Conservation (phyloP, 768 basidiomycete genomes). For the Mrakia blollopis region DNA sequence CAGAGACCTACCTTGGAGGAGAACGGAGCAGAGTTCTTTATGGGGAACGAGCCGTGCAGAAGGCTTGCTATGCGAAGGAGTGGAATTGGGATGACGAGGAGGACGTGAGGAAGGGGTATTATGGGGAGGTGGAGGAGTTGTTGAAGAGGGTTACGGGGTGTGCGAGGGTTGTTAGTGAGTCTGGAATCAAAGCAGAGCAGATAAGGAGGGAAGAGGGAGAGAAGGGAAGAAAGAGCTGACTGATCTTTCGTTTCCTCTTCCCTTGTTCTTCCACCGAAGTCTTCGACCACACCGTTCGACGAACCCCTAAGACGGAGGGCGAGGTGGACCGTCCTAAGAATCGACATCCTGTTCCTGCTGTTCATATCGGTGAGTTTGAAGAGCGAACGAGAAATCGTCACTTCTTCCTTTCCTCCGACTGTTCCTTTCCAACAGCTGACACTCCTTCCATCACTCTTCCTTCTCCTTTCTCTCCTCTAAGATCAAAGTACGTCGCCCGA, state of each 20-base stretch:
- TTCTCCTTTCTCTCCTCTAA: background rate
- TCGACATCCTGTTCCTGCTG: constrained; percentile 17
- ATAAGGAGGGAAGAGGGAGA: background rate
- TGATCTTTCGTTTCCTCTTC: background rate
- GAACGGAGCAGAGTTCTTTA: constrained; percentile 19
- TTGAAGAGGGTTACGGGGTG: constrained; percentile 19
- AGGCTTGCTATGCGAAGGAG: background rate
- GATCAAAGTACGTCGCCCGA: background rate
- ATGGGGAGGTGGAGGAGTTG: constrained; percentile 17
- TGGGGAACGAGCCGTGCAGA: background rate
- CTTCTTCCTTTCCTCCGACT: background rate
- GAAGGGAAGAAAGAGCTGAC: background rate
- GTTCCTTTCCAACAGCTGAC: background rate
- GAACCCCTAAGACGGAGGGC: background rate
- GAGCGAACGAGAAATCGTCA: too few relatives aligned
- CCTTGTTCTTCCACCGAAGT: background rate
- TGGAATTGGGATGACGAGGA: constrained; percentile 14
- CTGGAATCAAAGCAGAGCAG: background rate
- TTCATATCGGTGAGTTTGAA: constrained; percentile 23
- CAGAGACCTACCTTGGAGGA: background rate
- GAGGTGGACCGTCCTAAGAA: background rate
- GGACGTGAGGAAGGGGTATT: constrained; percentile 7
- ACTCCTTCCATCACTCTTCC: background rate
- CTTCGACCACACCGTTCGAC: constrained; percentile 19
- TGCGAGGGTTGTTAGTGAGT: constrained; percentile 8